Evolutionary conservation across 169 alveolate genomes (phyloP), one percentile per base, ranked within the genome.

Genomic region (Plasmodium inui): DNA sequence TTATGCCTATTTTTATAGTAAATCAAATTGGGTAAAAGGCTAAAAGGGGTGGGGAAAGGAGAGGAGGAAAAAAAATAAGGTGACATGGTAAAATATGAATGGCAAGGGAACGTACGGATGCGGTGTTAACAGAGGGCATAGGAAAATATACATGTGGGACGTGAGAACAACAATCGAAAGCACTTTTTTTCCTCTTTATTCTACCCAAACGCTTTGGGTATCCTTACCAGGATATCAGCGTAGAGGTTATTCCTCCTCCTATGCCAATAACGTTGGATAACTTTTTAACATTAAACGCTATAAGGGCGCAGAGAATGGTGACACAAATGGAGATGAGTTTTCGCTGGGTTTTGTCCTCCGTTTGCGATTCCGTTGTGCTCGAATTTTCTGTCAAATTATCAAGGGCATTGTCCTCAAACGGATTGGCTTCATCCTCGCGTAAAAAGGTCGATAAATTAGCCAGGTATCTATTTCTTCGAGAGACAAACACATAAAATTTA

Each of bases 331-430:
- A 76, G 17, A 61, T 30, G 17, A 53, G 12, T 37, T 6, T 88
- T 88, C 94, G 22, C 46, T 78, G 94, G 2, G 37, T 22, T 79
- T 34, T 76, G 37, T 78, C 88, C 19, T 72, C 86, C 28, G 39
- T 22, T 37, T 78, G 89, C 3, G 94, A 88, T 88, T 78, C 94
- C 10, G 72, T 12, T 7, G 39, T 41, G 53, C 61, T 55, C n/a
- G 88, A 78, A 61, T 74, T 39, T 55, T 88, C 94, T 28, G 94
- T 88, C 19, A 78, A 14, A 50, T 83, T 95, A 44, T 79, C 94
- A 41, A 72, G 96, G 79, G 94, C 93, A 26, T 71, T 92, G 41
- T 94, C 94, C 72, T 86, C 96, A 41, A 83, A 94, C 6, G 97
- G 97, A 14, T 93, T 95, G 14, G 8, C 19, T n/a, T 80, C 70